phyloP scores from a whole-genome alignment of 306 rosid genomes.

The Sphenostylis stenocarpa region DNA sequence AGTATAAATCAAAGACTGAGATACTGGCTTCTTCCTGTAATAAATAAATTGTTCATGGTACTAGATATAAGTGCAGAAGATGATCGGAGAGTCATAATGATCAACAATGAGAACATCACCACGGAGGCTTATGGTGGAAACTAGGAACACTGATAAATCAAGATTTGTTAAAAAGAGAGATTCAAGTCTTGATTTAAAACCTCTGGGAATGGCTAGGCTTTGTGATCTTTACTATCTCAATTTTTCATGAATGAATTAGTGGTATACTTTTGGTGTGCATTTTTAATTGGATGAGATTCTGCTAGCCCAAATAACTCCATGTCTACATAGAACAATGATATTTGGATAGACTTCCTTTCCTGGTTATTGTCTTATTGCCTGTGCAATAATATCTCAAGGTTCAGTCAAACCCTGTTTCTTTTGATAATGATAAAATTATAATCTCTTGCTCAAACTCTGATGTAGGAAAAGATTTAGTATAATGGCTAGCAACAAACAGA shows the following conservation, averaged over 20 bases:
- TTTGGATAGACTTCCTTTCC: neutral
- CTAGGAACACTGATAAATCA: neutral
- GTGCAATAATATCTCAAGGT: neutral
- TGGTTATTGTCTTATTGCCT: neutral
- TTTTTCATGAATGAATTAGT: neutral
- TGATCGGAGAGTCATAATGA: neutral
- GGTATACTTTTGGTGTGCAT: neutral
- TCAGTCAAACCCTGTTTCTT: neutral
- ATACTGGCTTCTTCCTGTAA: neutral
- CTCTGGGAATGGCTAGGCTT: neutral
- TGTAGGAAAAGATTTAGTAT: neutral
- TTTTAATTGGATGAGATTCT: conserved; percentile 1
- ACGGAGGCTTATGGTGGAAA: neutral
- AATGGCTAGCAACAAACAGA: neutral
- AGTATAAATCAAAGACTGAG: neutral
- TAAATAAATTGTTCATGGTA: conserved; percentile 1
- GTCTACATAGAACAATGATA: neutral
- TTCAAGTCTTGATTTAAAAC: conserved; percentile 1
- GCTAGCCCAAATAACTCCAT: neutral
- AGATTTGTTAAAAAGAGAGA: neutral
- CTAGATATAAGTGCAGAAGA: neutral
- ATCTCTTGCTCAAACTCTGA: neutral
- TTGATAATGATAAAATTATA: neutral
- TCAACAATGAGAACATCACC: neutral
- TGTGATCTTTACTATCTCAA: neutral